Evolutionary conservation across 306 rosid species (phyloP).

Genomic region (Cucurbita pepo): DNA sequence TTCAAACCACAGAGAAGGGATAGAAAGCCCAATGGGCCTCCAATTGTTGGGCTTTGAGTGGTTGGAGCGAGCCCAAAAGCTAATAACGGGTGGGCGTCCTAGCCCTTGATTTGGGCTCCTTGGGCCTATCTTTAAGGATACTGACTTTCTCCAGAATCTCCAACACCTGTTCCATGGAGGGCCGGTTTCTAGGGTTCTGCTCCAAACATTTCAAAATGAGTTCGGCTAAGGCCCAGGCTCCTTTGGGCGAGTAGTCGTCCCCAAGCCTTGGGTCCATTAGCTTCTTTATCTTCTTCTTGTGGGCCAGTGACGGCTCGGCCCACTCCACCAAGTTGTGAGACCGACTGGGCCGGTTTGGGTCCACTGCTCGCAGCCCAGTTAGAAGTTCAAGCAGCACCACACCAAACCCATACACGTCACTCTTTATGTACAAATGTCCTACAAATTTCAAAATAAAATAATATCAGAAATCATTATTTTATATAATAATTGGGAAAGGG

Average conservation of each 20-base stretch:
- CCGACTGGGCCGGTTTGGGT: slow-evolving; percentile 17
- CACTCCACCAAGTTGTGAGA: slow-evolving; percentile 31
- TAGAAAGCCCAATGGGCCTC: neutral
- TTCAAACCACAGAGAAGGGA: neutral
- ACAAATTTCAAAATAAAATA: too few relatives aligned
- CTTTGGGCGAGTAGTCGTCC: slow-evolving; percentile 15
- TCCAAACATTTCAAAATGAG: slow-evolving; percentile 41
- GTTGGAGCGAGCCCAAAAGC: neutral
- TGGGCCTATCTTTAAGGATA: slow-evolving; percentile 14
- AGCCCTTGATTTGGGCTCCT: slow-evolving; percentile 8
- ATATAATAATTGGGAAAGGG: too few relatives aligned
- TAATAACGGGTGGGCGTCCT: neutral
- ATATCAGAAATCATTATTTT: too few relatives aligned
- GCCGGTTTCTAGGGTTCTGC: slow-evolving; percentile 38
- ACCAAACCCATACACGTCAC: slow-evolving; percentile 87
- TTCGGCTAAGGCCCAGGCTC: slow-evolving; percentile 28
- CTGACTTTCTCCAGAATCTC: slow-evolving; percentile 16
- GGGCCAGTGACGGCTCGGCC: slow-evolving; percentile 13
- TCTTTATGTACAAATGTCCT: slow-evolving; percentile 66
- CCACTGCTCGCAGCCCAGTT: slow-evolving; percentile 46
- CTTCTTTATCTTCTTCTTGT: slow-evolving; percentile 26
- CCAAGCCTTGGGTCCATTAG: slow-evolving; percentile 39
- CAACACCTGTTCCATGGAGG: slow-evolving; percentile 53
- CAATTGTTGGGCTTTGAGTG: neutral
- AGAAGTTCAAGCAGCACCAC: slow-evolving; percentile 67